Conservation (phyloP, 2,329 filamentous ascomycete genomes). For the Aschersonia sp. region DNA sequence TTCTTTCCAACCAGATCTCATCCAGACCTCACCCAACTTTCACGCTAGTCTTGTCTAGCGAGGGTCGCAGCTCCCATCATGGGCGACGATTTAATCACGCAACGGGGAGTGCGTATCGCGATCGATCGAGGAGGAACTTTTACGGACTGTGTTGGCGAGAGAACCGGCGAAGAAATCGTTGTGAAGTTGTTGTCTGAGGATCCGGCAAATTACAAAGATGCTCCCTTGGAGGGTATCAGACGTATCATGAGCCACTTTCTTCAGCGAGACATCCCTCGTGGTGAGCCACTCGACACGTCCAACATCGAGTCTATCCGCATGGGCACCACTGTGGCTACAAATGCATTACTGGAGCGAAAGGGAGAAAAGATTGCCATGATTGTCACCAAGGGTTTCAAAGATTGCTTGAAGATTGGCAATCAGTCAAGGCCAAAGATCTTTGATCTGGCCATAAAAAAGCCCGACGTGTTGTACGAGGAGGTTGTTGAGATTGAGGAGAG, state of each 20-base stretch:
- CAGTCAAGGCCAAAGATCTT: conserved; percentile 62
- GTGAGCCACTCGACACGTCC: conserved; percentile 17
- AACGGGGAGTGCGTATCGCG: conserved; percentile 38
- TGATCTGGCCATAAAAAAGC: conserved; percentile 53
- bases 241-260: conserved; percentile 21
- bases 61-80: background rate
- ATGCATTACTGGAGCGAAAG: conserved; percentile 61
- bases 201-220: conserved; percentile 58
- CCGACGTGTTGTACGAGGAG: conserved; percentile 53
- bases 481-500: conserved; percentile 65
- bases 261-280: conserved; percentile 16
- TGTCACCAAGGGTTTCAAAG: conserved; percentile 58
- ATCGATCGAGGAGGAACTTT: conserved; percentile 38
- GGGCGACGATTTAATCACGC: conserved; percentile 67
- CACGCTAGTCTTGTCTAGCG: background rate
- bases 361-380: conserved; percentile 58
- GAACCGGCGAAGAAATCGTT: conserved; percentile 50
- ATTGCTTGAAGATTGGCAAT: conserved; percentile 59
- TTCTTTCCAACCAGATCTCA: background rate
- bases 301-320: conserved; percentile 54
- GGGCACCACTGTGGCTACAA: conserved; percentile 71
- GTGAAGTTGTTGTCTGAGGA: conserved; percentile 63
- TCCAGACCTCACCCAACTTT: background rate
- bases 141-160: conserved; percentile 54
- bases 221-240: conserved; percentile 59